A percentile compares a stretch with the other conserved stretches of the same genome.
Conservation (phyloP, 148 eudicot genomes). For the Dianthus caryophyllus region DNA sequence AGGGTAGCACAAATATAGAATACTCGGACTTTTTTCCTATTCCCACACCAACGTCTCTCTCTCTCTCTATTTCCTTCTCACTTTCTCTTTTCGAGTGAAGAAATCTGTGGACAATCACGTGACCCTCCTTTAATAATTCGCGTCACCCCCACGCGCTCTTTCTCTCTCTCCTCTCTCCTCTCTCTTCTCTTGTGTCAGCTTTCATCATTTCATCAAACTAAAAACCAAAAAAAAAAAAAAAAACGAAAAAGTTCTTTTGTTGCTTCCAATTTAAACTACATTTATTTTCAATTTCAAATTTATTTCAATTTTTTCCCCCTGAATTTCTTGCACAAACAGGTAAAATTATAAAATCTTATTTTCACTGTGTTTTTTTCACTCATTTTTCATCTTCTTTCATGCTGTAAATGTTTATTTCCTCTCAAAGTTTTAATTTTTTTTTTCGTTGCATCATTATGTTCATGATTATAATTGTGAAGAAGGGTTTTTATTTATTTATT, state of each 20-base stretch:
- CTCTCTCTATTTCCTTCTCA: too few species aligned
- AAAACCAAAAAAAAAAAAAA: too few species aligned
- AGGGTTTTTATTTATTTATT: background rate
- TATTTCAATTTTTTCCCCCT: background rate
- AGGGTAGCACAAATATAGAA: too few species aligned
- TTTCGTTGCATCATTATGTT: background rate
- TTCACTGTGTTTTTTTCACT: conserved; percentile 14
- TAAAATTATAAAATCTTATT: conserved; percentile 33
- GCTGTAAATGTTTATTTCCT: too few species aligned
- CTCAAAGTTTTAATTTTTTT: conserved; percentile 1
- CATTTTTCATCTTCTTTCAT: background rate
- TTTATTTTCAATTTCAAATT: background rate
- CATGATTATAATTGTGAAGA: background rate
- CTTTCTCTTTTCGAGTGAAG: conserved; percentile 1
- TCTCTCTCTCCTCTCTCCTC: conserved; percentile 12
- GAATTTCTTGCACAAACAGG: background rate
- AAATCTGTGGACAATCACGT: conserved; percentile 9
- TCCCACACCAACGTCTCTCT: background rate
- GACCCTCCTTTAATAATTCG: background rate
- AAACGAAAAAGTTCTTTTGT: too few species aligned
- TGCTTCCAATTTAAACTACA: conserved; percentile 15
- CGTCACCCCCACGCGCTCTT: conserved; percentile 5
- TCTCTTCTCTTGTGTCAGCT: conserved; percentile 13
- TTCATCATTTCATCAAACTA: background rate
- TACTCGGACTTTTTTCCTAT: too few species aligned